Evolutionary conservation across 768 basidiomycete genomes (phyloP), one percentile per base, ranked within the genome.

Genomic region (Amanita jacksonii): DNA sequence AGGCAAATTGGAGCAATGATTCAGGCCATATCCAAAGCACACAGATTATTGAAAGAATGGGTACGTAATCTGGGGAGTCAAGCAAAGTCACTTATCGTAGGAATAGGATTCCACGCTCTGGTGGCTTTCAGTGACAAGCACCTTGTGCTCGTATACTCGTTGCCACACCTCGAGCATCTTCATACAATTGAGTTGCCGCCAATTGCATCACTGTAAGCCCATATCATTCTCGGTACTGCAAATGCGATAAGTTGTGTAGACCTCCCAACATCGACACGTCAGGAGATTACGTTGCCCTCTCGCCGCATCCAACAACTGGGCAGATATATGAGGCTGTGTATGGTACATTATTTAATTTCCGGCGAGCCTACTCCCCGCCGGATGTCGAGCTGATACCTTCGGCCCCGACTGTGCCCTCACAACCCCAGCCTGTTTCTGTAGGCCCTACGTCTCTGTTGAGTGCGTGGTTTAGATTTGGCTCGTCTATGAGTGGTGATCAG

Each of bases 391-490:
- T 82, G 37, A 54, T 62, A 2, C 54, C 55, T 35, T 66, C 68
- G 4, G 64, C 63, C 41, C 63, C 64, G 4, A 49, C 52, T 1
- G 56, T 77, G 0, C 76, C 79, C n/a, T 47, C 72, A 22, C 73
- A 77, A 49, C 82, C 81, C 1, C 73, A 76, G 46, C 81, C 79
- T 8, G 70, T 81, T 3, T 70, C 76, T 12, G 58, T 76, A 23
- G 79, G 75, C 0, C 79, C 78, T 10, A 51, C 73, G 6, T 77
- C 78, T 16, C 50, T 76, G 6, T 56, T 79, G 12, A 67, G 74
- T 22, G 71, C 75, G 3, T 80, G 79, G 67, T 68, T 84, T 46
- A 61, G 65, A 2, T 72, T 69, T 46, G 70, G 66, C 23, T 65
- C 67, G 47, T 67, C 64, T 4, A 66, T 74, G 56, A 70, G 73